phyloP scores from a whole-genome alignment of 768 basidiomycete genomes.

The button mushroom (Agaricus bisporus) region DNA sequence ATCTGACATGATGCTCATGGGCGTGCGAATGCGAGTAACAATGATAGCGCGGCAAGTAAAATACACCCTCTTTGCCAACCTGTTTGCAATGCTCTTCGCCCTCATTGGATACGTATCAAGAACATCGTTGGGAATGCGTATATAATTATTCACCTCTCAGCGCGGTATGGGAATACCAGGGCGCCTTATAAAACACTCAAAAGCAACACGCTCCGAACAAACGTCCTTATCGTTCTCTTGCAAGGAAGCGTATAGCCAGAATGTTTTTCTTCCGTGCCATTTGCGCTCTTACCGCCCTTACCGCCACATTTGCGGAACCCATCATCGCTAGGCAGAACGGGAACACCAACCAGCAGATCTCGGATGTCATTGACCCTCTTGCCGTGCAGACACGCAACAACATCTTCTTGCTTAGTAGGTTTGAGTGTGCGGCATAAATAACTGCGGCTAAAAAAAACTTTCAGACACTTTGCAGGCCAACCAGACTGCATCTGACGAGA shows the following conservation, averaged over 20 bases:
- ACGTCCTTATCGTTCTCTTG: constrained; percentile 4
- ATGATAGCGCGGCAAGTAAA: neutral
- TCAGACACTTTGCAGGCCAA: constrained; percentile 25
- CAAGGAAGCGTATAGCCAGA: constrained; percentile 3
- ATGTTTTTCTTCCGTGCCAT: constrained; percentile 25
- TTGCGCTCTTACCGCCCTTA: constrained; percentile 21
- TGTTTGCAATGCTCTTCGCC: constrained; percentile 7
- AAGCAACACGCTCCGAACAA: neutral
- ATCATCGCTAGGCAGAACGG: constrained; percentile 23
- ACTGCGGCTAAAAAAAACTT: neutral
- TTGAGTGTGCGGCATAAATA: neutral
- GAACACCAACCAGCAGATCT: constrained; percentile 27
- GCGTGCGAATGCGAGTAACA: neutral
- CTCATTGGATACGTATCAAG: constrained; percentile 2
- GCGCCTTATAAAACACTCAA: constrained; percentile 3
- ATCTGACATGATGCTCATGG: constrained; percentile 9
- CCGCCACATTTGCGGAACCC: constrained; percentile 22
- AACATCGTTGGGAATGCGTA: constrained; percentile 7
- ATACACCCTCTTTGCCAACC: neutral
- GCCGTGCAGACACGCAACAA: constrained; percentile 16
- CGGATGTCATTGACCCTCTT: constrained; percentile 20
- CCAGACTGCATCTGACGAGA: constrained; percentile 23
- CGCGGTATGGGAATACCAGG: constrained; percentile 5
- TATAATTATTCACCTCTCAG: neutral
- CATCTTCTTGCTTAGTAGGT: constrained; percentile 23